These are phyloP conservation scores for Coemansia sp. DNA, from an alignment of 192 early-diverging fungal genomes.

Conservation along the genomic window DNA sequence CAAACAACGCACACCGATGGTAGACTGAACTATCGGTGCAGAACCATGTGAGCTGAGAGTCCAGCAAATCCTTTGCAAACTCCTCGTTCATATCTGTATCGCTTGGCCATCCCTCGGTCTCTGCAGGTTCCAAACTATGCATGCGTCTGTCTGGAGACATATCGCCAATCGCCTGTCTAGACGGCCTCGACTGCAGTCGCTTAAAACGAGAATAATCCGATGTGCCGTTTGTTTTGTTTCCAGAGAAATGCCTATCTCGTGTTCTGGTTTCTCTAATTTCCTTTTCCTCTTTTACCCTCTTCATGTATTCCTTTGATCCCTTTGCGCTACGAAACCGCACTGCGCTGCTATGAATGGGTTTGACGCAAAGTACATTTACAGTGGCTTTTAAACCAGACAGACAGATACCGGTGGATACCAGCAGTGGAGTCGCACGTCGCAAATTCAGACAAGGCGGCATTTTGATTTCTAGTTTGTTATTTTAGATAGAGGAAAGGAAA, in stretches of 20 bases:
- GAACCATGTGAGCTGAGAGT: slow-evolving; percentile 23
- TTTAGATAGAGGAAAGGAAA: too few species aligned
- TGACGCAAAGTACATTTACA: not conserved
- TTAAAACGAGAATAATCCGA: too few species aligned
- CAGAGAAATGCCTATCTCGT: too few species aligned
- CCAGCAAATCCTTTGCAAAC: slow-evolving; percentile 22
- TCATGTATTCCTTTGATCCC: not conserved
- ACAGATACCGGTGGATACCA: too few species aligned
- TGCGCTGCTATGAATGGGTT: not conserved
- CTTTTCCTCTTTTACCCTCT: not conserved
- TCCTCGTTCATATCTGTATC: slow-evolving; percentile 36
- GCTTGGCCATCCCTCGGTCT: slow-evolving; percentile 21
- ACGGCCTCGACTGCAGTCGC: too few species aligned
- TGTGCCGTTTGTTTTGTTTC: too few species aligned
- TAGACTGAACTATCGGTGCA: not conserved
- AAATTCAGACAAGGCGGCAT: too few species aligned
- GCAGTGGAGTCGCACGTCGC: too few species aligned
- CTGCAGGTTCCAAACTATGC: not conserved
- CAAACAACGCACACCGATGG: slow-evolving; percentile 45
- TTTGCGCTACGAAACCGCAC: not conserved
- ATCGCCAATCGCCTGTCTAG: too few species aligned
- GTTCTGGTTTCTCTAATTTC: not conserved
- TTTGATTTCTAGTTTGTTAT: too few species aligned
- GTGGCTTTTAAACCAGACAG: too few species aligned
- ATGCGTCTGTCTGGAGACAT: not conserved